A percentile compares a stretch with the other conserved stretches of the same genome.
Conservation (phyloP, 2,329 filamentous ascomycete genomes). For the Cercospora canescens region DNA sequence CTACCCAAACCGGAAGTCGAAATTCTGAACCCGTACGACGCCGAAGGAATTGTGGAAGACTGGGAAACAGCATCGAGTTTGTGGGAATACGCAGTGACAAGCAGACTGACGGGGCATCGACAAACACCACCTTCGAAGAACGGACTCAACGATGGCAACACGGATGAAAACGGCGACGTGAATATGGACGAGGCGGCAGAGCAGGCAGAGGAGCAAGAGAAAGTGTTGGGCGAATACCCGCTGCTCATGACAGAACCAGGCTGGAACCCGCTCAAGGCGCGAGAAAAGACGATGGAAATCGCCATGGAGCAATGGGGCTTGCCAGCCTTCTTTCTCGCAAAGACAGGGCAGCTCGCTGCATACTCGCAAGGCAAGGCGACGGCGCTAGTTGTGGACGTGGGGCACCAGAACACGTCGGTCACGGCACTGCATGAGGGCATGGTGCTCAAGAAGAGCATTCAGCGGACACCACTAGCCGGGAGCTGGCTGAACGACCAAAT, state of each 20-base stretch:
- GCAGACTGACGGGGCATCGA: conserved; percentile 77
- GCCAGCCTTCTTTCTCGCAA: conserved; percentile 90
- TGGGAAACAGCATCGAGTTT: conserved; percentile 89
- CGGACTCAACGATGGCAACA: conserved; percentile 69
- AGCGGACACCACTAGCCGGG: conserved; percentile 81
- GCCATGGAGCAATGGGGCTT: conserved; percentile 97
- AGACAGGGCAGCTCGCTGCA: conserved; percentile 83
- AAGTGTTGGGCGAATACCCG: conserved; percentile 83
- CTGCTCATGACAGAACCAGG: conserved; percentile 90
- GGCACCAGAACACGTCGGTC: conserved; percentile 83
- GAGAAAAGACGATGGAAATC: conserved; percentile 93
- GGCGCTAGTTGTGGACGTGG: conserved; percentile 88
- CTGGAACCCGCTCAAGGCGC: conserved; percentile 84
- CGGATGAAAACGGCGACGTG: conserved; percentile 49
- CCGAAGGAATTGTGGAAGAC: conserved; percentile 88
- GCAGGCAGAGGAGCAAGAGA: conserved; percentile 59
- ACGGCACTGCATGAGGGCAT: conserved; percentile 93
- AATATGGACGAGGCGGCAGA: conserved; percentile 63
- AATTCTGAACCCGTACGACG: conserved; percentile 87
- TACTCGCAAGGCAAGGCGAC: conserved; percentile 93
- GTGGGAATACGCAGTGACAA: conserved; percentile 92
- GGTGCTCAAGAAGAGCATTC: conserved; percentile 80
- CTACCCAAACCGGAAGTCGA: conserved; percentile 74
- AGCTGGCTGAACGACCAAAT: conserved; percentile 90
- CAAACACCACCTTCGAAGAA: conserved; percentile 71